These are phyloP conservation scores for Lasiodiplodia gonubiensis DNA, from an alignment of 2,329 filamentous ascomycete genomes.

Conservation along the genomic window DNA sequence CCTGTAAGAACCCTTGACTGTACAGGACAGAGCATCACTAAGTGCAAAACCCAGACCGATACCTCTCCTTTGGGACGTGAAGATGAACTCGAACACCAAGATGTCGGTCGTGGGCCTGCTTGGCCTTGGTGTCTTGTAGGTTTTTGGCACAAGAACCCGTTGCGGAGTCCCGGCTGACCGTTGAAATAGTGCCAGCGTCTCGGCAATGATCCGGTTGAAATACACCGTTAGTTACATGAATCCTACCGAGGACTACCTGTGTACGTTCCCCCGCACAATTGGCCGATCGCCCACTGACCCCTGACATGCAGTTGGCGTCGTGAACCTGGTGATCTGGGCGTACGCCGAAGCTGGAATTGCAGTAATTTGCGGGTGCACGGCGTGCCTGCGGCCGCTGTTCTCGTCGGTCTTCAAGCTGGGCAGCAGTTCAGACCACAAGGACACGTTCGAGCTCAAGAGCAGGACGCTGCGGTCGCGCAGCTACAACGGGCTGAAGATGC, in stretches of 20 bases:
- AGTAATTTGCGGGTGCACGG: slow-evolving; percentile 38
- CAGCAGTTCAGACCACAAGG: slow-evolving; percentile 19
- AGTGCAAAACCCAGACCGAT: slow-evolving; percentile 32
- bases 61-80: slow-evolving; percentile 36
- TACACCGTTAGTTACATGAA: slow-evolving; percentile 44
- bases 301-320: slow-evolving; percentile 35
- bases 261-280: slow-evolving; percentile 27
- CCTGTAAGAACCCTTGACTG: slow-evolving; percentile 32
- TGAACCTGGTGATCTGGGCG: slow-evolving; percentile 45
- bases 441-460: slow-evolving; percentile 24
- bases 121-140: slow-evolving; percentile 37
- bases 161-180: slow-evolving; percentile 29
- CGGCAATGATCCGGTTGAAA: slow-evolving; percentile 42
- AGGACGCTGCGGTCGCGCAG: slow-evolving; percentile 4
- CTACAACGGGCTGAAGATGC: slow-evolving; percentile 15
- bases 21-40: background rate
- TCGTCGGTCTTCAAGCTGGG: slow-evolving; percentile 34
- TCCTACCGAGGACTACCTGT: slow-evolving; percentile 40
- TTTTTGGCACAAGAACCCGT: slow-evolving; percentile 29
- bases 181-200: slow-evolving; percentile 17
- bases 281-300: background rate
- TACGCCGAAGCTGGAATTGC: slow-evolving; percentile 44
- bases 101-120: slow-evolving; percentile 34
- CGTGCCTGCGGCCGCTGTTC: slow-evolving; percentile 42
- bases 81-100: slow-evolving; percentile 36